phyloP scores from a whole-genome alignment of 176 grass and related monocot species.

The Themeda triandra region DNA sequence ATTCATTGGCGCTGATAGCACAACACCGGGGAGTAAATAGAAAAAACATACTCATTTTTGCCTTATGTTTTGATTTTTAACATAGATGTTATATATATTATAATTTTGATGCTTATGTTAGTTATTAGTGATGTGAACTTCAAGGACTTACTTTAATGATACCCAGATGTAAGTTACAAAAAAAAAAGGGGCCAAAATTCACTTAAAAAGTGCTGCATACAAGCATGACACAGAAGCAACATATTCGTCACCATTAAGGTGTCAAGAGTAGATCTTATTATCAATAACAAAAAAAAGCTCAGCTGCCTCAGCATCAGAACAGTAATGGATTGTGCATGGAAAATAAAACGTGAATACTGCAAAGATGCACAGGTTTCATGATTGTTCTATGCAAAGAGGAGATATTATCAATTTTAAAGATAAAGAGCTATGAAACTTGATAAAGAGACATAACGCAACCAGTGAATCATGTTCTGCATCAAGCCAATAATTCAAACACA shows the following conservation, averaged over 20 bases:
- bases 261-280: conserved; percentile 9
- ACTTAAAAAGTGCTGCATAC: not conserved
- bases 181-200: not conserved
- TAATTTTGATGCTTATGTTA: conserved; percentile 8
- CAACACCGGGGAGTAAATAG: not conserved
- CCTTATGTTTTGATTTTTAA: not conserved
- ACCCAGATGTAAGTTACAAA: not conserved
- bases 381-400: not conserved
- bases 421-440: not conserved
- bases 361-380: conserved; percentile 1
- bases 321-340: conserved; percentile 4
- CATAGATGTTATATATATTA: not conserved
- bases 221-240: conserved; percentile 2
- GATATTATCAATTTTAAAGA: not conserved
- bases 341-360: not conserved
- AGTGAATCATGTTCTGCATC: conserved; percentile 11
- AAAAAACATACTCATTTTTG: conserved; percentile 6
- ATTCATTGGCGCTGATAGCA: not conserved
- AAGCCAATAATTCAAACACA: conserved; percentile 7
- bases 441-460: not conserved
- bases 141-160: not conserved
- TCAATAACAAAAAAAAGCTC: not conserved
- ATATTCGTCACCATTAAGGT: not conserved
- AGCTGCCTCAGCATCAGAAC: not conserved
- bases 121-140: not conserved